Base-by-base conservation (phyloP, 2,329 filamentous ascomycete species). In the Ophiostoma australiae region DNA sequence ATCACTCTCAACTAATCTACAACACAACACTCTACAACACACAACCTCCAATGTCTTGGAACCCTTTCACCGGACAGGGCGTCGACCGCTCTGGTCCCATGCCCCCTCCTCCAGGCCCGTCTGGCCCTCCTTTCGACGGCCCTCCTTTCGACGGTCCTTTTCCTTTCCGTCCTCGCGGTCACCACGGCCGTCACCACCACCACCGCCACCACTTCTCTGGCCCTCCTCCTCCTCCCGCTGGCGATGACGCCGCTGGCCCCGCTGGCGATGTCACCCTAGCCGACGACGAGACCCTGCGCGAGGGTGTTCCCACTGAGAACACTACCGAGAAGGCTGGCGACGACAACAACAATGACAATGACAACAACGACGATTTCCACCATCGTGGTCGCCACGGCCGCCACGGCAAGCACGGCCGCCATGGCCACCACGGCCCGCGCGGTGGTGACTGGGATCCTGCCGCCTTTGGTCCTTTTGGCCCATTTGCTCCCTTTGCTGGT, bases 111-210 rank as follows among this genome's bases (percentile, higher is more conserved):
- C 63, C 33, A 13, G 17, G 33, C 7, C 55, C 55, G n/a, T 13
- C 1, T 63, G 39, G 39, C 39, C 63, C 63, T 39, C 27, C 66
- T n/a, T 41, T 41, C 15, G 39, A 41, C 39, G 37, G 37, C 61
- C 76, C 76, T 23, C 80, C 81, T 67, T 78, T 81, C 70, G 81
- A 82, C 71, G 80, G 81, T 73, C 66, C 75, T 10, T 48, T 69
- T 23, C 55, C 69, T 23, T 72, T 69, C 67, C 71, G 71, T 6
- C 69, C 71, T 35, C 63, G 33, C 6, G 74, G 44, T 71, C 76
- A 39, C 73, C 69, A 65, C 55, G 72, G n/a, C 74, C 70, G 41
- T 69, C 70, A 55, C 71, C 31, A 70, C 72, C 70, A 55, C 71
- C 31, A 70, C 71, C 69, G 33, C 67, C 69, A 52, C 55, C 69